Evolutionary conservation across 805 yeast species (phyloP).

Genomic region (Wickerhamiella domercqiae): DNA sequence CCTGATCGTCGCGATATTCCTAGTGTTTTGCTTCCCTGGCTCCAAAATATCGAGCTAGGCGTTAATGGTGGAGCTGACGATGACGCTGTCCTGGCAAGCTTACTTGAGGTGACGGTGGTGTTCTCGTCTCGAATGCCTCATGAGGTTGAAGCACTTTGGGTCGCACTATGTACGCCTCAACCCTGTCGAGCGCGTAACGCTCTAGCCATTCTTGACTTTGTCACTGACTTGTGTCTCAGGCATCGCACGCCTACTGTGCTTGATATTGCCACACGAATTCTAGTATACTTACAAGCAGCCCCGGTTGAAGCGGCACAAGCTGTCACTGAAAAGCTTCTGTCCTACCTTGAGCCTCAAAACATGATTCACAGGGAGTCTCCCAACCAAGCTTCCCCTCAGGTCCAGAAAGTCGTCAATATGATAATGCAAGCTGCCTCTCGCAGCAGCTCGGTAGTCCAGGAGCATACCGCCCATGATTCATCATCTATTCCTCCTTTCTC

Average conservation of each 20-base stretch:
- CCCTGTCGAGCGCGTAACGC: constrained; percentile 41
- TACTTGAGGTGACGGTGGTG: constrained; percentile 71
- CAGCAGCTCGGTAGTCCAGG: too few species aligned
- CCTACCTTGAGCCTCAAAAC: constrained; percentile 62
- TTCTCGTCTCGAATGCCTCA: constrained; percentile 61
- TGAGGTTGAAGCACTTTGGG: constrained; percentile 92
- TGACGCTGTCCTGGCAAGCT: constrained; percentile 42
- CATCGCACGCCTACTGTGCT: constrained; percentile 61
- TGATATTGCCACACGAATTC: constrained; percentile 62
- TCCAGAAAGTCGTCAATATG: not conserved
- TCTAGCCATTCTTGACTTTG: constrained; percentile 53
- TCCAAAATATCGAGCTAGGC: constrained; percentile 56
- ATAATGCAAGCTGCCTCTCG: not conserved
- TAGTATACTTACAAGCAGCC: constrained; percentile 44
- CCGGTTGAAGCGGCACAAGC: constrained; percentile 34
- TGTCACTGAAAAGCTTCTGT: constrained; percentile 43
- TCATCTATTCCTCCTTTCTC: constrained; percentile 54
- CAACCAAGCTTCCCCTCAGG: constrained; percentile 21
- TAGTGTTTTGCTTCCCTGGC: constrained; percentile 79
- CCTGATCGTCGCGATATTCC: constrained; percentile 62
- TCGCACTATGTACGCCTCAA: constrained; percentile 70
- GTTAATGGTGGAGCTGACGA: constrained; percentile 18
- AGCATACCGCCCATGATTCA: too few species aligned
- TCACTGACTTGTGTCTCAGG: constrained; percentile 51
- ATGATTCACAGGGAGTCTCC: constrained; percentile 38